Evolutionary conservation across 2,329 filamentous ascomycete genomes (phyloP), one percentile per base, ranked within the genome.

Genomic region (Dactylellina haptotyla): DNA sequence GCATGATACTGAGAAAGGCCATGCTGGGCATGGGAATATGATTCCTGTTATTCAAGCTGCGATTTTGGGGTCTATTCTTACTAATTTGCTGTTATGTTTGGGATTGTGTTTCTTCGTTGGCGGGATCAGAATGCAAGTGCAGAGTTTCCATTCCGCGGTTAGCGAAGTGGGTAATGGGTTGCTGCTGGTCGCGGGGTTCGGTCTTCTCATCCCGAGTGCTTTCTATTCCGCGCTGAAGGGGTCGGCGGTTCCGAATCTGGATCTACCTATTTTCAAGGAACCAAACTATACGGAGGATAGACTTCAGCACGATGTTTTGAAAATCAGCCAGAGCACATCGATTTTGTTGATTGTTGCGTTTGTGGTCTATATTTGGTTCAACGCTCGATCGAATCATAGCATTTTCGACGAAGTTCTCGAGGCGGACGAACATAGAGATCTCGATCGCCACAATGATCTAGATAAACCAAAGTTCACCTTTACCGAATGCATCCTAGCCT

Each of bases 41-140:
- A 73, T 89, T 71, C 84, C 85, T n/a, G 90, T 95, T 76, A 91
- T 96, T 77, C 87, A 92, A 79, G 91, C 91, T 59, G 92, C 92
- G 25, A 93, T 96, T 63, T 82, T 96, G 0, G 92, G 92, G 34
- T 94, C 91, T 0, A 90, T 96, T 46, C 81, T 96, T 32, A 91
- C 92, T 10, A 96, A 92, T 30, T 86, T 95, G 82, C 82, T 96
- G 46, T 84, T 96, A 0, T 96, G 92, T 77, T 81, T 96, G 25
- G 92, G 92, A 0, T 79, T 89, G 58, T 95, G 91, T 80, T 96
- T 96, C 83, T 87, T 94, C 74, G 85, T 88, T 20, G 91, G 91
- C 41, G 92, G 92, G 6, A 76, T 94, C 34, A 83, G 84, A 61
- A 86, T 88, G 30, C 84, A 90, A 4, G 87, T 90, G 76, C 87